Evolutionary conservation across 164 flowering plant genomes (phyloP), one percentile per base, ranked within the genome.

Genomic region (Tinospora cordifolia): DNA sequence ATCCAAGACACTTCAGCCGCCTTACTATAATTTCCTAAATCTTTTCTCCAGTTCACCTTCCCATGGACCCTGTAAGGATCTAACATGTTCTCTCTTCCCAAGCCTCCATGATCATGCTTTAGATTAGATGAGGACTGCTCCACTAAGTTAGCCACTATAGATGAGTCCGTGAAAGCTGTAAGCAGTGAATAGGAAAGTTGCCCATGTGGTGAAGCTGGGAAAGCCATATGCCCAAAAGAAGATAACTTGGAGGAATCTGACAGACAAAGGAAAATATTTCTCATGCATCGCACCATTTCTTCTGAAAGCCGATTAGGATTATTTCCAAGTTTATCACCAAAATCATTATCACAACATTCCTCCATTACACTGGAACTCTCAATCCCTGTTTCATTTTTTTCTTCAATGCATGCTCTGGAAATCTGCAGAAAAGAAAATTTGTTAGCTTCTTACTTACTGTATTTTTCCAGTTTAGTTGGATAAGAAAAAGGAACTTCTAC

Each of bases 231-330:
- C 63, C 72, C 75, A 46, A 72, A 69, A 39, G 76, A 72, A 67
- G 80, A 70, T 44, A 68, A 62, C 71, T 83, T 78, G 40, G 85
- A 75, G 9, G 80, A 72, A 77, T 83, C 81, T 36, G 84, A 75
- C 25, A 83, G 72, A 58, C 60, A 72, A 36, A 81, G 65, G 58
- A 79, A 83, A 46, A 83, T 83, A 69, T 81, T 74, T 76, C 75
- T 83, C 86, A 83, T 83, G 70, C 84, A 81, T 57, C 22, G 57
- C 68, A 83, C 82, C 86, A 83, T 83, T 73, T 83, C 80, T 76
- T 83, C 84, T 8, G 86, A 83, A 22, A 83, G 79, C 47, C 66
- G 72, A 73, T 80, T 80, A 30, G 86, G 86, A 21, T 81, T 65
- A 22, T 79, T 57, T 76, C 81, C 71, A 30, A 81, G 79, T 62